Evolutionary conservation across 2,329 filamentous ascomycete species (phyloP).

Genomic region (Helotiales sp.): DNA sequence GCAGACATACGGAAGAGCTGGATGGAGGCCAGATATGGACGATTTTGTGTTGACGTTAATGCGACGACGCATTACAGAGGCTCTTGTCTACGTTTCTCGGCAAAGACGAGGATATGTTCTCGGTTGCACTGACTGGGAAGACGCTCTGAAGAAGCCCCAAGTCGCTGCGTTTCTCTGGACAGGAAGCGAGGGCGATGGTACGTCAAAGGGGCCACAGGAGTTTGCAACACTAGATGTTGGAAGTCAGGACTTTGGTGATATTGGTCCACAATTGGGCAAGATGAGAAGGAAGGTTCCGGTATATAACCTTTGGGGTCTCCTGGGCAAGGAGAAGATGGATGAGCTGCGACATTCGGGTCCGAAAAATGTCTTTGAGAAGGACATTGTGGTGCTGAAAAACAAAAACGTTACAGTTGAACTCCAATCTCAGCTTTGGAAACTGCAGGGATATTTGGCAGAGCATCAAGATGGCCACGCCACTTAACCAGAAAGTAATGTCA

Average conservation of each 20-base stretch:
- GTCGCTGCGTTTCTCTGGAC: constrained; percentile 38
- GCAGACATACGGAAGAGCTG: constrained; percentile 28
- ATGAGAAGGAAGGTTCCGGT: constrained; percentile 51
- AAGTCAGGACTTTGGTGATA: constrained; percentile 7
- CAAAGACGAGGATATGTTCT: constrained; percentile 49
- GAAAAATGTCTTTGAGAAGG: constrained; percentile 39
- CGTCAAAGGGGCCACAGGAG: constrained; percentile 41
- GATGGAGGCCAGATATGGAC: constrained; percentile 62
- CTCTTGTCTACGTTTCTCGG: constrained; percentile 50
- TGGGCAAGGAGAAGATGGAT: constrained; percentile 54
- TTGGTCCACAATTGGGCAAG: constrained; percentile 29
- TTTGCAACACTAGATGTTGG: constrained; percentile 53
- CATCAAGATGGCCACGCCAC: not conserved
- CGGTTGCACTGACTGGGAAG: constrained; percentile 51
- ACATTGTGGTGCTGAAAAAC: constrained; percentile 48
- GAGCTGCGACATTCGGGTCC: constrained; percentile 45
- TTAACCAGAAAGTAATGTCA: not conserved
- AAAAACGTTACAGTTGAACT: constrained; percentile 50
- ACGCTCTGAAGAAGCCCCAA: constrained; percentile 46
- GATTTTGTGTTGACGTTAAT: constrained; percentile 56
- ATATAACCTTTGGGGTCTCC: constrained; percentile 56
- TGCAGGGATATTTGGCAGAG: constrained; percentile 58
- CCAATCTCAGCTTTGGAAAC: constrained; percentile 60
- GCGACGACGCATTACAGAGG: constrained; percentile 52
- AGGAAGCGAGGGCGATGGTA: constrained; percentile 17